These are phyloP conservation scores for Phytophthora cactorum DNA, from an alignment of 352 stramenopile genomes.

Conservation along the genomic window DNA sequence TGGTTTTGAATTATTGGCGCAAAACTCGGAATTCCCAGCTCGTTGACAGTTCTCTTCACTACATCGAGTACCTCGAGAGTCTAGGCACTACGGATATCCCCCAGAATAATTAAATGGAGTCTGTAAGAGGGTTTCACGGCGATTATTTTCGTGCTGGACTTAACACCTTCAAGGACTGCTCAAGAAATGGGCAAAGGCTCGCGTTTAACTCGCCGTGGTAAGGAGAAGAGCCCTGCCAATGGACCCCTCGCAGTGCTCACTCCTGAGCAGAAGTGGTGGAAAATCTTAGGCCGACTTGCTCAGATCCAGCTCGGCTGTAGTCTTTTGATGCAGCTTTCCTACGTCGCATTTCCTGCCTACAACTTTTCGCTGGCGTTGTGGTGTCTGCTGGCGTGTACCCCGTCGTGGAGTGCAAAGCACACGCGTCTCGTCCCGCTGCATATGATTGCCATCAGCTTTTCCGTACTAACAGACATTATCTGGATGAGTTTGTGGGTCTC, in stretches of 20 bases:
- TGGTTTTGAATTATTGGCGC: slow-evolving; percentile 64
- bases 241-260: slow-evolving; percentile 10
- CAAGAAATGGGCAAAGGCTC: slow-evolving; percentile 20
- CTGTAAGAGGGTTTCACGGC: slow-evolving; percentile 22
- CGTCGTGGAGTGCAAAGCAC: slow-evolving; percentile 57
- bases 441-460: slow-evolving; percentile 54
- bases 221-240: slow-evolving; percentile 24
- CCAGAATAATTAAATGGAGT: background rate
- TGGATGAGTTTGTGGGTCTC: slow-evolving; percentile 83
- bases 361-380: slow-evolving; percentile 82
- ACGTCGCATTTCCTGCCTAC: slow-evolving; percentile 82
- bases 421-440: slow-evolving; percentile 57
- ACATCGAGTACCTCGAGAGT: slow-evolving; percentile 59
- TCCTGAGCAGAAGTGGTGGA: slow-evolving; percentile 52
- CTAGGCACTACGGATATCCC: slow-evolving; percentile 12
- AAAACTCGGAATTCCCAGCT: slow-evolving; percentile 38
- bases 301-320: slow-evolving; percentile 59
- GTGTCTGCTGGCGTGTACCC: slow-evolving; percentile 63
- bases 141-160: slow-evolving; percentile 26
- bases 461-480: slow-evolving; percentile 71
- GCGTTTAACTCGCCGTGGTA: slow-evolving; percentile 9
- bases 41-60: slow-evolving; percentile 46
- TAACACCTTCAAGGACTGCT: slow-evolving; percentile 4
- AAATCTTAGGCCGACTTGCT: slow-evolving; percentile 42
- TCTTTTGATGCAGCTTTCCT: slow-evolving; percentile 81